Base-by-base conservation (phyloP, 176 grass and related monocot species). In the Bonia amplexicaulis region DNA sequence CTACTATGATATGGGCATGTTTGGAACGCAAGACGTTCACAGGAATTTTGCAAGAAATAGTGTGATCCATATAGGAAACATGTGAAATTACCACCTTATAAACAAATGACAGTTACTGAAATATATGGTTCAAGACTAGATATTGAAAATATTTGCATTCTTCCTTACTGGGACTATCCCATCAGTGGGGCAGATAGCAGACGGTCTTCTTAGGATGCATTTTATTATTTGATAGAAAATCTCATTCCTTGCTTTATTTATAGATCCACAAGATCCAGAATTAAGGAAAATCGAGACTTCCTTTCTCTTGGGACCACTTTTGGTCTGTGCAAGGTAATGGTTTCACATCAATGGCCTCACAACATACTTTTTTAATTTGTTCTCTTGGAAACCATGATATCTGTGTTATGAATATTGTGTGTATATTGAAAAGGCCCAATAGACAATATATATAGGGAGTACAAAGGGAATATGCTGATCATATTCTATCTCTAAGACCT, bases 221-320 rank as follows among this genome's bases (percentile, higher is more conserved):
- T 81, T 45, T 79, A 25, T 35, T 74, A 12, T 69, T 45, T 66
- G 22, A 33, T 71, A 37, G 23, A 13, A 48, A 73, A 16, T 83
- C n/a, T 12, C n/a, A 90, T 87, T 51, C 39, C 25, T 55, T 20
- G 41, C 51, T 85, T 42, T 47, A 29, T 86, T 88, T 87, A 47
- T 84, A 98, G 93, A 95, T 42, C 66, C 91, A 62, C 86, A 85
- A 85, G 93, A 95, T 76, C 74, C 90, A 68, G 79, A 84, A 42
- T 86, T 98, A 84, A 89, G 93, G 35, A 92, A 89, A 77, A 78
- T 95, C 68, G 96, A 98, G 80, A 95, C 89, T 92, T 91, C 96
- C 12, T 98, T 98, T 92, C 87, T 98, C 25, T 78, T 98, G 41
- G 93, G 93, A 78, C 88, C 96, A 39, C 89, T 98, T 71, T 82